A percentile compares a stretch with the other conserved stretches of the same genome.
Conservation (phyloP, 306 rosid genomes). For the Castanopsis chinensis region DNA sequence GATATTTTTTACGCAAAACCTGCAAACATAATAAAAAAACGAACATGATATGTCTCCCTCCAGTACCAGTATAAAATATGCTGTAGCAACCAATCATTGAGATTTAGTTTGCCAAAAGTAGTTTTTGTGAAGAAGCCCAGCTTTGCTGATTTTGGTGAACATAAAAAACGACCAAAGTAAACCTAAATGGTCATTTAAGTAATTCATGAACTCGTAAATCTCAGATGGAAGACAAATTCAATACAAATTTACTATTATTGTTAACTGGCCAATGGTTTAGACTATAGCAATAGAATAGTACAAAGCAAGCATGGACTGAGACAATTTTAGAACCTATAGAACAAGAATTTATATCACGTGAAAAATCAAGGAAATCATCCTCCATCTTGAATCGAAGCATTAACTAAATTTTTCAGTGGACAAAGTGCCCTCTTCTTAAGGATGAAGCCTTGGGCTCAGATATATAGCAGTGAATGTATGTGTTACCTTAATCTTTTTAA, state of each 20-base stretch:
- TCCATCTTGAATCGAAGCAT: background rate
- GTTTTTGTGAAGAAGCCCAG: background rate
- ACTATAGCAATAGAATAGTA: background rate
- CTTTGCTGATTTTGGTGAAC: background rate
- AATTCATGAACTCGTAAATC: background rate
- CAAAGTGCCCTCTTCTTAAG: background rate
- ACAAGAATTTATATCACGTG: background rate
- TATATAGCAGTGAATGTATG: background rate
- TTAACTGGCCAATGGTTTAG: background rate
- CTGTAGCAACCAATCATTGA: conserved; percentile 2
- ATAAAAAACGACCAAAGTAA: conserved; percentile 4
- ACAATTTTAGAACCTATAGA: background rate
- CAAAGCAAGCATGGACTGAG: background rate
- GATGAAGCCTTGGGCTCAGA: background rate
- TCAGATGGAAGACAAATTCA: background rate
- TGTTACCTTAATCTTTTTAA: background rate
- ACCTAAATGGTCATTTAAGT: background rate
- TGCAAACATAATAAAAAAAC: conserved; percentile 37
- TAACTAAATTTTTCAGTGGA: background rate
- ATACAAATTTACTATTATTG: background rate
- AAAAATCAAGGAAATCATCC: background rate
- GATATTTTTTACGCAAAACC: conserved; percentile 91
- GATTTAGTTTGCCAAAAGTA: background rate
- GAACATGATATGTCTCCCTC: conserved; percentile 8
- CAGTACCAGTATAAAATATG: conserved; percentile 6